These are phyloP conservation scores for Pythium rhizo-oryzae DNA, from an alignment of 352 stramenopile species.

Conservation along the genomic window DNA sequence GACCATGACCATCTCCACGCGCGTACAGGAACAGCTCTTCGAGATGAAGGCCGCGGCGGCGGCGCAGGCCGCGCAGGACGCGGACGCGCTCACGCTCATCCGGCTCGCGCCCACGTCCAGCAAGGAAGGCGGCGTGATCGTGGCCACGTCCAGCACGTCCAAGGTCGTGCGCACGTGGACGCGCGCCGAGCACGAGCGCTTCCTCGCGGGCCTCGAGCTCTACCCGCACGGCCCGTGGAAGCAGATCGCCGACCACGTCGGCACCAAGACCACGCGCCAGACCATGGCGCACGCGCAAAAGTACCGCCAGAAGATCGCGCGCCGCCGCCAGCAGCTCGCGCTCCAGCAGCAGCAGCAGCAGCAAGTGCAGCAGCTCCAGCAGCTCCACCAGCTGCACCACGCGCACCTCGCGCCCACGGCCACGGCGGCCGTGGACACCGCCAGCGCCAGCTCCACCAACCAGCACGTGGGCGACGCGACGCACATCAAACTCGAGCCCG, in stretches of 20 bases:
- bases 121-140: conserved; percentile 57
- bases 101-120: conserved; percentile 81
- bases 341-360: conserved; percentile 25
- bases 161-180: conserved; percentile 76
- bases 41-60: conserved; percentile 50
- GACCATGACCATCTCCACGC: conserved; percentile 82
- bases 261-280: conserved; percentile 91
- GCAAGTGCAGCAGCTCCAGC: conserved; percentile 21
- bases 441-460: neutral
- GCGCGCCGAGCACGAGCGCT: conserved; percentile 85
- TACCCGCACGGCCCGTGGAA: conserved; percentile 88
- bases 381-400: conserved; percentile 23
- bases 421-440: neutral
- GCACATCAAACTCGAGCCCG: conserved; percentile 9
- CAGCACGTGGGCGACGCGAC: neutral
- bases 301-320: conserved; percentile 85
- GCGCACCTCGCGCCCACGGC: neutral
- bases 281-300: conserved; percentile 91
- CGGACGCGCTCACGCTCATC: conserved; percentile 55
- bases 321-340: conserved; percentile 51
- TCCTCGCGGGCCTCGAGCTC: conserved; percentile 85
- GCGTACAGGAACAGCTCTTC: conserved; percentile 86
- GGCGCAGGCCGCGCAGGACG: conserved; percentile 22
- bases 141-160: conserved; percentile 29
- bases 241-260: conserved; percentile 82